Conservation (phyloP, 176 grass and related monocot species). For the Calamus simplicifolius region DNA sequence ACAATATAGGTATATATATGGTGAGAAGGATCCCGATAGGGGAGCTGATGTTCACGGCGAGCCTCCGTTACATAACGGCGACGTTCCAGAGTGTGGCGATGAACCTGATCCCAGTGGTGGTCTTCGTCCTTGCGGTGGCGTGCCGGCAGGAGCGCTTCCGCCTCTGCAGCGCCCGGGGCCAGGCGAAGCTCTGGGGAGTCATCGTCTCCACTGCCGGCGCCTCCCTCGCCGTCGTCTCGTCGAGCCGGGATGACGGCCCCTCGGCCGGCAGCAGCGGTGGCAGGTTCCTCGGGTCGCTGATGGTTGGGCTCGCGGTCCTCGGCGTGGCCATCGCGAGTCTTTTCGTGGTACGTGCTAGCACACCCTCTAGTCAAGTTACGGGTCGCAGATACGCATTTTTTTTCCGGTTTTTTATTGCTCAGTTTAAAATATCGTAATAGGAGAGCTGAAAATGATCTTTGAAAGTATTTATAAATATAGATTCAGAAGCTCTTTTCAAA, state of each 20-base stretch:
- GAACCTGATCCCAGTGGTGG: slow-evolving; percentile 18
- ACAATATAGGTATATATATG: too few species aligned
- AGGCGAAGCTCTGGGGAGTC: slow-evolving; percentile 18
- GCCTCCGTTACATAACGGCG: slow-evolving; percentile 24
- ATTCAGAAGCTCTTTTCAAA: too few species aligned
- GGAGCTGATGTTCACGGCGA: slow-evolving; percentile 21
- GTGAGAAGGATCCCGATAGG: slow-evolving; percentile 21
- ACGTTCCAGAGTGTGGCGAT: slow-evolving; percentile 23
- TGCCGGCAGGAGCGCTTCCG: slow-evolving; percentile 9
- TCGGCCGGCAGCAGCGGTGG: neutral
- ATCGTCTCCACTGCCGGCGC: slow-evolving; percentile 7
- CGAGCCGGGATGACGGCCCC: neutral
- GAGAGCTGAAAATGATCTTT: too few species aligned
- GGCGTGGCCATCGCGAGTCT: neutral
- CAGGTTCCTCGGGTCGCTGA: too few species aligned
- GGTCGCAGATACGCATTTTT: too few species aligned
- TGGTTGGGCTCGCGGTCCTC: too few species aligned
- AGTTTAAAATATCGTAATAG: too few species aligned
- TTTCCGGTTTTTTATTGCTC: too few species aligned
- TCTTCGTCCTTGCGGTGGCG: slow-evolving; percentile 24
- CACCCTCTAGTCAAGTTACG: too few species aligned
- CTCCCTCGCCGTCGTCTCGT: slow-evolving; percentile 1
- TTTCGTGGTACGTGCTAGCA: slow-evolving; percentile 4
- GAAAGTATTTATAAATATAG: too few species aligned
- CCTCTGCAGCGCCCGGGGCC: slow-evolving; percentile 10